phyloP scores from a whole-genome alignment of 1,139 yeast species.

The Casaregolazyma lundiana region DNA sequence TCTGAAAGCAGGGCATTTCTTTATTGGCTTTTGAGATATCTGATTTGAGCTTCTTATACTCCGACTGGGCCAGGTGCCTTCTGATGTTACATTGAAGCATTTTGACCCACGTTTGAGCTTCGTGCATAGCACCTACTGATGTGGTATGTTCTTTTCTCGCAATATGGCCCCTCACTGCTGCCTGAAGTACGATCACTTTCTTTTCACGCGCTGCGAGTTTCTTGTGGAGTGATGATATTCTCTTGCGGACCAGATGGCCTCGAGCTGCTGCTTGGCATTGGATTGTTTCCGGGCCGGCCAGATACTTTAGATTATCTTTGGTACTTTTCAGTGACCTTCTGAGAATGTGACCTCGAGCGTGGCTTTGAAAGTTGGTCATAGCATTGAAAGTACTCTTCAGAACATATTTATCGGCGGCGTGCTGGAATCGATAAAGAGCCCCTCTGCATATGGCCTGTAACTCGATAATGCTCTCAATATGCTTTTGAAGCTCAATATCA shows the following conservation, averaged over 20 bases:
- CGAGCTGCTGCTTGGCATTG: constrained; percentile 49
- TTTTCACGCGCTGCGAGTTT: constrained; percentile 3
- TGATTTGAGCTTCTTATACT: constrained; percentile 18
- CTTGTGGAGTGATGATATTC: not conserved
- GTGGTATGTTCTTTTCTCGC: constrained; percentile 2
- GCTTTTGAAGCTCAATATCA: constrained; percentile 31
- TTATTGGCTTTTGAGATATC: constrained; percentile 16
- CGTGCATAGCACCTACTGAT: constrained; percentile 41
- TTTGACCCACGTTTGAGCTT: constrained; percentile 37
- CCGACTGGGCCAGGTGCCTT: constrained; percentile 37
- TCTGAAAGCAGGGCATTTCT: constrained; percentile 26
- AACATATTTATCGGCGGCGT: constrained; percentile 18
- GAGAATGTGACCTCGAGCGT: constrained; percentile 13
- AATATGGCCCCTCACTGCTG: constrained; percentile 13
- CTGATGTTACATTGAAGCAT: constrained; percentile 44
- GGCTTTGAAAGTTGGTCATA: constrained; percentile 20
- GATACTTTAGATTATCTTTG: constrained; percentile 18
- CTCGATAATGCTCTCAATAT: constrained; percentile 24
- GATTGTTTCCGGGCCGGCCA: constrained; percentile 36
- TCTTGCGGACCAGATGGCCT: constrained; percentile 33
- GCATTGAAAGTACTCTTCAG: constrained; percentile 15
- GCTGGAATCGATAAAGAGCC: constrained; percentile 17
- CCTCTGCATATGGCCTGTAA: constrained; percentile 39
- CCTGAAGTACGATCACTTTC: constrained; percentile 11
- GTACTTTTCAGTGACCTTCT: constrained; percentile 15